These are phyloP conservation scores for Linum trigynum DNA, from an alignment of 345 rosid species.

Conservation along the genomic window DNA sequence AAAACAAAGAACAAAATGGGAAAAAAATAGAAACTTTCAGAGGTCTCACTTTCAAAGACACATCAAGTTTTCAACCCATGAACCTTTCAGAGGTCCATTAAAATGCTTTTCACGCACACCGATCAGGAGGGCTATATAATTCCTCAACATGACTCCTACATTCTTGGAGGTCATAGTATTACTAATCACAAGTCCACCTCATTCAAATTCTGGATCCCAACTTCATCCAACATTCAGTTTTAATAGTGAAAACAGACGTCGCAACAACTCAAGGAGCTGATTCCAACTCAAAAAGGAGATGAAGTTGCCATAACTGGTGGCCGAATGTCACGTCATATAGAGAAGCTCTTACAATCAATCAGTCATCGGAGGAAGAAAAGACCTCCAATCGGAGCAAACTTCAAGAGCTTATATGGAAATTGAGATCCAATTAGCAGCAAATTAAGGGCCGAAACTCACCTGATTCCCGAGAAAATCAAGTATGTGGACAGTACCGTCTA, in stretches of 20 bases:
- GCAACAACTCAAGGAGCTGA: not conserved
- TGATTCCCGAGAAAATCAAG: conserved; percentile 97
- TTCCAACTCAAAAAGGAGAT: not conserved
- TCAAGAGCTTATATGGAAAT: not conserved
- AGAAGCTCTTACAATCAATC: not conserved
- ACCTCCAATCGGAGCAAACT: not conserved
- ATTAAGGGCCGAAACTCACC: conserved; percentile 24
- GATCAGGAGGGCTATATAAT: no score
- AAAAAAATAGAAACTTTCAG: not conserved
- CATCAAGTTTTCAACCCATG: no score
- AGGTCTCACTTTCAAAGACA: no score
- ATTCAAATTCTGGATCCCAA: not conserved
- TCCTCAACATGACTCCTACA: no score
- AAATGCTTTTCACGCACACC: no score
- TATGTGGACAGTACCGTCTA: conserved; percentile 76
- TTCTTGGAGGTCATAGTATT: no score
- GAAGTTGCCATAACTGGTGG: not conserved
- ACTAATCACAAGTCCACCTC: no score
- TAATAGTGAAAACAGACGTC: not conserved
- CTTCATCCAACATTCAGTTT: not conserved
- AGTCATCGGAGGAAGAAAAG: no score
- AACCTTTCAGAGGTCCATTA: no score
- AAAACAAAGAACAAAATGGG: conserved; percentile 3
- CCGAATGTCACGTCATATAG: not conserved
- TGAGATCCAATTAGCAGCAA: not conserved